Conservation (phyloP, 1,284 basidiomycete species). For the Irpex lacteus region DNA sequence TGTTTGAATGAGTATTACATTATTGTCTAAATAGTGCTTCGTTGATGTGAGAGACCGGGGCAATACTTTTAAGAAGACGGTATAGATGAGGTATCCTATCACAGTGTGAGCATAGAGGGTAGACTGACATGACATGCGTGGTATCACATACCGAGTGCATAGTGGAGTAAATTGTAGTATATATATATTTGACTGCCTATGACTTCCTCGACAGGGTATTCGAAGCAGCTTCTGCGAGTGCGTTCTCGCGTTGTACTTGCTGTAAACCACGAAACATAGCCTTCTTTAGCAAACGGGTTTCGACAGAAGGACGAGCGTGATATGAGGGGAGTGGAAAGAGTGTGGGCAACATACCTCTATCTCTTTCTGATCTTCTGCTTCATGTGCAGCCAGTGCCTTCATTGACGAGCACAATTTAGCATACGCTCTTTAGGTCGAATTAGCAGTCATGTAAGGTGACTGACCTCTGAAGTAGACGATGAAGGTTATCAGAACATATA, state of each 20-base stretch:
- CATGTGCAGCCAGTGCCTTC: background rate
- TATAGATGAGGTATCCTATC: no score
- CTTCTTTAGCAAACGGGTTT: no score
- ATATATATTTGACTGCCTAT: background rate
- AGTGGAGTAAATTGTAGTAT: no score
- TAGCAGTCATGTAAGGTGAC: background rate
- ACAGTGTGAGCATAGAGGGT: no score
- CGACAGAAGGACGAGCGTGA: background rate
- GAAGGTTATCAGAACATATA: background rate
- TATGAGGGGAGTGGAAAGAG: background rate
- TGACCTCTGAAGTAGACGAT: background rate
- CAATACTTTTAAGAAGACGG: no score
- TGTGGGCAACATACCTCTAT: background rate
- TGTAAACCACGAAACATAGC: background rate
- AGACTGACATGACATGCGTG: no score
- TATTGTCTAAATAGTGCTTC: no score
- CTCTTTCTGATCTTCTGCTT: background rate
- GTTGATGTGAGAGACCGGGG: no score
- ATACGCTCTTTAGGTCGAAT: no score
- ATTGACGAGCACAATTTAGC: background rate
- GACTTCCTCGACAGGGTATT: background rate
- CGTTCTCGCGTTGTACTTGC: background rate
- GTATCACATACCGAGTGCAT: no score
- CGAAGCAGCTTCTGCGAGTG: background rate
- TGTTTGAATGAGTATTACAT: no score